phyloP scores from a whole-genome alignment of 2,329 filamentous ascomycete species.

The Calonectria multiphialidica region DNA sequence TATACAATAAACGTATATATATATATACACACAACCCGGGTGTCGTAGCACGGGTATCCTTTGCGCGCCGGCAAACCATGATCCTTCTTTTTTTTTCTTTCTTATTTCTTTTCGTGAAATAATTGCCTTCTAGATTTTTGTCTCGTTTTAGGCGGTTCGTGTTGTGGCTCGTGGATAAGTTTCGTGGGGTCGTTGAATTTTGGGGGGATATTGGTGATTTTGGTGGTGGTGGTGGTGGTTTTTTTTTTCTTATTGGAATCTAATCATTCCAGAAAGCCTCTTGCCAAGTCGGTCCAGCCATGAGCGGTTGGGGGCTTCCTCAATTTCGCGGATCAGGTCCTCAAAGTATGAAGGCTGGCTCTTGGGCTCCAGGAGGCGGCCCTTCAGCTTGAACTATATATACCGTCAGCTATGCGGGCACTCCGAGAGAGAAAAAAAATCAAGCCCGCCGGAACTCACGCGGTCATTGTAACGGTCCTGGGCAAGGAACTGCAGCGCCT shows the following conservation, averaged over 20 bases:
- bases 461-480: slow-evolving; percentile 69
- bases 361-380: slow-evolving; percentile 66
- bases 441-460: slow-evolving; percentile 52
- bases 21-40: slow-evolving; percentile 21
- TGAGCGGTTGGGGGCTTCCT: slow-evolving; percentile 70
- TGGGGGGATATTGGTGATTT: not conserved
- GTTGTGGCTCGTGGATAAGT: not conserved
- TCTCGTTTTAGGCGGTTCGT: not conserved
- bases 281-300: slow-evolving; percentile 66
- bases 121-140: not conserved
- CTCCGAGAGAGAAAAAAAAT: no score
- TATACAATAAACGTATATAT: slow-evolving; percentile 44
- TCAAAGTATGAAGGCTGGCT: slow-evolving; percentile 75
- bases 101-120: not conserved
- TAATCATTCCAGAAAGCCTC: slow-evolving; percentile 69
- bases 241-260: slow-evolving; percentile 58
- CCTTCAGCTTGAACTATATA: slow-evolving; percentile 55
- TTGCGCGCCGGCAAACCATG: slow-evolving; percentile 30
- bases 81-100: not conserved
- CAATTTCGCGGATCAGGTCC: slow-evolving; percentile 71
- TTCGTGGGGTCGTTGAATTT: not conserved
- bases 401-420: slow-evolving; percentile 20
- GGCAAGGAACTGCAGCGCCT: slow-evolving; percentile 70
- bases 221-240: no score
- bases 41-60: slow-evolving; percentile 35